Conservation (phyloP, 306 rosid species). For the Prunus fruticosa region DNA sequence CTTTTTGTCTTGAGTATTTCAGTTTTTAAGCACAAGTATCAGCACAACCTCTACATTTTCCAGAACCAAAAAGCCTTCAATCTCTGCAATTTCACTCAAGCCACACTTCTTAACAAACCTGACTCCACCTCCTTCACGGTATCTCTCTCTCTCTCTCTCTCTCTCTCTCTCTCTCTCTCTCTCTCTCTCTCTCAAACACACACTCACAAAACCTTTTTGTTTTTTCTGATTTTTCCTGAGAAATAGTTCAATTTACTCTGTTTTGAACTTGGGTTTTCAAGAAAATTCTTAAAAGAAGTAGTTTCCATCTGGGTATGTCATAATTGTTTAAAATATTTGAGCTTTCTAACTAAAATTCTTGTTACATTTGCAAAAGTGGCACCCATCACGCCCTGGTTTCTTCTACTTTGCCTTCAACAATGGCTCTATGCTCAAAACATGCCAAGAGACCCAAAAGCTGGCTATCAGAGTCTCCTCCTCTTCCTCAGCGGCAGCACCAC, state of each 20-base stretch:
- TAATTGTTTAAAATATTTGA: not conserved
- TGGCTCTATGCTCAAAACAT: constrained; percentile 45
- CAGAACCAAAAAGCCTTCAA: constrained; percentile 69
- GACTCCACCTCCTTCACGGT: constrained; percentile 61
- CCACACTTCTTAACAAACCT: constrained; percentile 70
- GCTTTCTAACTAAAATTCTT: not conserved
- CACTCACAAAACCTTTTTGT: not conserved
- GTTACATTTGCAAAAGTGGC: constrained; percentile 55
- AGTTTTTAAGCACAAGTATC: constrained; percentile 80
- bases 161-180: too few species aligned
- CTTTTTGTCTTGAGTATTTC: not conserved
- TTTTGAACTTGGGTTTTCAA: not conserved
- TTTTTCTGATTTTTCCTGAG: not conserved
- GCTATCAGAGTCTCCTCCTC: constrained; percentile 56
- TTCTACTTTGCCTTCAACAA: constrained; percentile 86
- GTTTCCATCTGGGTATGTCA: not conserved
- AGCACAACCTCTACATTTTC: constrained; percentile 85
- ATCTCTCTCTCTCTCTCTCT: constrained; percentile 14
- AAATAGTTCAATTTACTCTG: not conserved
- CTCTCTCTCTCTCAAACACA: not conserved
- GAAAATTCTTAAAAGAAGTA: not conserved
- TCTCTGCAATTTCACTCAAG: constrained; percentile 71
- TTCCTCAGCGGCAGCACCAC: constrained; percentile 8
- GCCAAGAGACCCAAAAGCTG: constrained; percentile 66
- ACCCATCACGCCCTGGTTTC: constrained; percentile 82